Conservation (phyloP, 2,329 filamentous ascomycete species). For the Stromatinia cepivora region DNA sequence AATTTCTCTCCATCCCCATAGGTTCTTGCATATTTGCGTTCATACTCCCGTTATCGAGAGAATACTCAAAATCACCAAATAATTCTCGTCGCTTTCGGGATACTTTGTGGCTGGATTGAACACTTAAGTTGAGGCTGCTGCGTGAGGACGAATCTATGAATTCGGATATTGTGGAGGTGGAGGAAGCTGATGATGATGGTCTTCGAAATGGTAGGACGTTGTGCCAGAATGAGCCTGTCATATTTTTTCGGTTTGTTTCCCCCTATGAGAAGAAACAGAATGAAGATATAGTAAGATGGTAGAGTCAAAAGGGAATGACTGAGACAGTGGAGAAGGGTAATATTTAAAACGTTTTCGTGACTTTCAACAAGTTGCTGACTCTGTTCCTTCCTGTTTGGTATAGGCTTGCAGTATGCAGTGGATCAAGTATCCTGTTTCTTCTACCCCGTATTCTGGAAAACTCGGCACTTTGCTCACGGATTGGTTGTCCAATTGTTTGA, state of each 20-base stretch:
- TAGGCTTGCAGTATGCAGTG: slow-evolving; percentile 15
- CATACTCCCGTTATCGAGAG: slow-evolving; percentile 22
- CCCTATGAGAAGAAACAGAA: not conserved
- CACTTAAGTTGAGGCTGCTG: slow-evolving; percentile 5
- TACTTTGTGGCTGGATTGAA: slow-evolving; percentile 3
- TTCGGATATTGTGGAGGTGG: slow-evolving; percentile 14
- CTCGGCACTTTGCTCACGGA: not conserved
- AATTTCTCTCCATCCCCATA: slow-evolving; percentile 10
- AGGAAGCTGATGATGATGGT: slow-evolving; percentile 19
- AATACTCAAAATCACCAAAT: slow-evolving; percentile 17
- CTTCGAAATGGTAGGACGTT: slow-evolving; percentile 19
- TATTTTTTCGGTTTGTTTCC: not conserved
- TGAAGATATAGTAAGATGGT: not conserved
- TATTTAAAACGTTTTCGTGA: slow-evolving; percentile 10
- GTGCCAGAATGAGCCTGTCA: slow-evolving; percentile 37
- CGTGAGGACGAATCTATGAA: slow-evolving; percentile 19
- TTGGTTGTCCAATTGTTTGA: not conserved
- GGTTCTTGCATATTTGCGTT: slow-evolving; percentile 31
- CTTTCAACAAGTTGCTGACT: slow-evolving; percentile 8
- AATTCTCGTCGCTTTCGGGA: slow-evolving; percentile 15
- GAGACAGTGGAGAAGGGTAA: slow-evolving; percentile 7
- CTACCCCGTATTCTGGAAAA: slow-evolving; percentile 3
- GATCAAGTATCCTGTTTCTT: slow-evolving; percentile 8
- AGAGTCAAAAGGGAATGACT: not conserved
- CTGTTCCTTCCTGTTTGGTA: slow-evolving; percentile 15